These are phyloP conservation scores for Mortierella sp. DNA, from an alignment of 371 early-diverging fungal genomes.

Conservation along the genomic window DNA sequence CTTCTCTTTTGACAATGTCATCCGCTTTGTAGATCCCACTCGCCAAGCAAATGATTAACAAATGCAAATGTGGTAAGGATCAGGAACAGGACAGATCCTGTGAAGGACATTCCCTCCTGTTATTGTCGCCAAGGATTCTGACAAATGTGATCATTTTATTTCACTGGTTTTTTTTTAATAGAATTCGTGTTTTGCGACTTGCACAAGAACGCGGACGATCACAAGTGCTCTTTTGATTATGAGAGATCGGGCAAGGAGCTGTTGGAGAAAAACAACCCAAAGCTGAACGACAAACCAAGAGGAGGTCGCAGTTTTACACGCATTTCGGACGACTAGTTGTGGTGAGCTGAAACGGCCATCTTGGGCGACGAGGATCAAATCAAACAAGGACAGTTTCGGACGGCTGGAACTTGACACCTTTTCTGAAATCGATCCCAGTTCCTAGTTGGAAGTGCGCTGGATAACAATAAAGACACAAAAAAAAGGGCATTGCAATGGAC, in stretches of 20 bases:
- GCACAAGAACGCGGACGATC: slow-evolving; percentile 80
- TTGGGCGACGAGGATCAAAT: neutral
- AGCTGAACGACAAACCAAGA: slow-evolving; percentile 77
- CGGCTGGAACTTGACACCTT: neutral
- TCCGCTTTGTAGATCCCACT: slow-evolving; percentile 68
- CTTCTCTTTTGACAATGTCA: neutral
- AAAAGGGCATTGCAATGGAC: too few species aligned
- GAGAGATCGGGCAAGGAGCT: slow-evolving; percentile 73
- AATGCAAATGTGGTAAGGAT: slow-evolving; percentile 75
- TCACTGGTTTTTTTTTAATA: slow-evolving; percentile 6
- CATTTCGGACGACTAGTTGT: slow-evolving; percentile 56
- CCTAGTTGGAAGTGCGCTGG: neutral
- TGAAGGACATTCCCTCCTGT: neutral
- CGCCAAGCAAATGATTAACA: slow-evolving; percentile 85
- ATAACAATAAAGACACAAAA: neutral
- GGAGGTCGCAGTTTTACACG: slow-evolving; percentile 84
- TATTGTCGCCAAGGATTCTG: too few species aligned
- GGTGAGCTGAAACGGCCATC: too few species aligned
- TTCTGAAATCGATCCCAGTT: neutral
- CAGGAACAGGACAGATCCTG: neutral
- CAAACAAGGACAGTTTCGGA: neutral
- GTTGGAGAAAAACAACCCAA: slow-evolving; percentile 82
- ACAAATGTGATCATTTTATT: too few species aligned
- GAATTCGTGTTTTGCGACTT: slow-evolving; percentile 83
- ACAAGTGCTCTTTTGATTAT: slow-evolving; percentile 84